Evolutionary conservation across 768 basidiomycete genomes (phyloP).

Genomic region (Boletus bicolor): DNA sequence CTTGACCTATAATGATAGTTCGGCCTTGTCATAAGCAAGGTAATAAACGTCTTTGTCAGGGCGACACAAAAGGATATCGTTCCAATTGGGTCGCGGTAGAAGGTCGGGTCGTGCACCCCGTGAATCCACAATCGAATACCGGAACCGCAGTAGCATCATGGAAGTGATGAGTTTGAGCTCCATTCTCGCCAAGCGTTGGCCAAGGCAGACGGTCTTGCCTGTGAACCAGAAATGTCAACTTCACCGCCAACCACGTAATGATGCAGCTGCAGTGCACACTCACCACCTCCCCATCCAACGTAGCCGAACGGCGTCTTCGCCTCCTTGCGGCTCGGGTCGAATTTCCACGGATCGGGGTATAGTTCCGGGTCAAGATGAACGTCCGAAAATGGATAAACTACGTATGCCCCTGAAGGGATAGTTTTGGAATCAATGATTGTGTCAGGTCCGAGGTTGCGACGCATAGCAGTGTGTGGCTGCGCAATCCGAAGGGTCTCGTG

Average conservation of each 20-base stretch:
- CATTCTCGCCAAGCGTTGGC: constrained; percentile 70
- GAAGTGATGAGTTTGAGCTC: constrained; percentile 70
- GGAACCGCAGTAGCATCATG: constrained; percentile 64
- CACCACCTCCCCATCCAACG: constrained; percentile 80
- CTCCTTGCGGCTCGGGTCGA: constrained; percentile 58
- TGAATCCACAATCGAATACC: constrained; percentile 54
- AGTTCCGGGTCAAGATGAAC: constrained; percentile 70
- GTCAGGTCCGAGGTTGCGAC: constrained; percentile 73
- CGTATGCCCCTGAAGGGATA: constrained; percentile 71
- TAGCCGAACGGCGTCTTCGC: constrained; percentile 55
- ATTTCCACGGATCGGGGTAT: constrained; percentile 76
- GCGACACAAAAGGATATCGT: constrained; percentile 67
- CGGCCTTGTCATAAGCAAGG: constrained; percentile 41
- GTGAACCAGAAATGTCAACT: constrained; percentile 7
- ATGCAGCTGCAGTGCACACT: constrained; percentile 28
- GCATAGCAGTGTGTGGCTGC: constrained; percentile 79
- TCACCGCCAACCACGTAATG: constrained; percentile 19
- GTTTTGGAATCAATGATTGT: constrained; percentile 64
- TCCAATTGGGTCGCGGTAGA: constrained; percentile 71
- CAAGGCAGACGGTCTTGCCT: constrained; percentile 72
- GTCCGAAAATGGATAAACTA: constrained; percentile 77
- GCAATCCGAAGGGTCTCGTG: constrained; percentile 76
- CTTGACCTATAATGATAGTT: constrained; percentile 24
- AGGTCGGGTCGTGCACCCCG: constrained; percentile 42
- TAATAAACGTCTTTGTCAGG: constrained; percentile 55